phyloP scores from a whole-genome alignment of 371 early-diverging fungal genomes.

The Mucor lusitanicus region DNA sequence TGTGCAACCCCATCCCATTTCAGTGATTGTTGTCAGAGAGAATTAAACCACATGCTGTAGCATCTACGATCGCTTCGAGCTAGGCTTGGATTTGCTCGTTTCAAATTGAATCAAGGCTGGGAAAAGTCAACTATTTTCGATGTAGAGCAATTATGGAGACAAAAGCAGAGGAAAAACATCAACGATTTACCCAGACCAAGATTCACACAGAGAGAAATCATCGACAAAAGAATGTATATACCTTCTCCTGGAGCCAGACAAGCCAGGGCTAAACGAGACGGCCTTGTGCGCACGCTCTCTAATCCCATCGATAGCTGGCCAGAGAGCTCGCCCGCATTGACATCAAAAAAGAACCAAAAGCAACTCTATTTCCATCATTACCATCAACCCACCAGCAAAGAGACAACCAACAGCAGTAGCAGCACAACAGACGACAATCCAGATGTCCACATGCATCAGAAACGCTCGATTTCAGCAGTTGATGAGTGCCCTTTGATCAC shows the following conservation, averaged over 20 bases:
- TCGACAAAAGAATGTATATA: conserved; percentile 27
- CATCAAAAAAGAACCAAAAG: background rate
- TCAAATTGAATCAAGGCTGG: conserved; percentile 46
- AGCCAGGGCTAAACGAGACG: conserved; percentile 19
- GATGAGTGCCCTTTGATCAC: background rate
- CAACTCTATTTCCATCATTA: conserved; percentile 3
- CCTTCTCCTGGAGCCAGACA: conserved; percentile 18
- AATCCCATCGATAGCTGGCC: background rate
- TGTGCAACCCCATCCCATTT: background rate
- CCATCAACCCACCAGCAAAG: background rate
- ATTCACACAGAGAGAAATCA: conserved; percentile 43
- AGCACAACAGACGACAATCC: background rate
- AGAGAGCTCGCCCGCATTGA: background rate
- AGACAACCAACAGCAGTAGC: background rate
- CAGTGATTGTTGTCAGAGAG: background rate
- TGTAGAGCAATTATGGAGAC: conserved; percentile 40
- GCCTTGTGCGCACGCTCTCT: conserved; percentile 27
- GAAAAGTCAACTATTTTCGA: conserved; percentile 36
- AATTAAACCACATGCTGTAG: conserved; percentile 4
- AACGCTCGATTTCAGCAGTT: background rate
- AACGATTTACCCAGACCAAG: conserved; percentile 41
- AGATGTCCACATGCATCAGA: background rate
- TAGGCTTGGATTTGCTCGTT: conserved; percentile 42
- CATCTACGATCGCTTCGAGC: conserved; percentile 31
- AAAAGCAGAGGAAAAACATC: conserved; percentile 28